Evolutionary conservation across 2,329 filamentous ascomycete genomes (phyloP).

Genomic region (Neonectria magnoliae): DNA sequence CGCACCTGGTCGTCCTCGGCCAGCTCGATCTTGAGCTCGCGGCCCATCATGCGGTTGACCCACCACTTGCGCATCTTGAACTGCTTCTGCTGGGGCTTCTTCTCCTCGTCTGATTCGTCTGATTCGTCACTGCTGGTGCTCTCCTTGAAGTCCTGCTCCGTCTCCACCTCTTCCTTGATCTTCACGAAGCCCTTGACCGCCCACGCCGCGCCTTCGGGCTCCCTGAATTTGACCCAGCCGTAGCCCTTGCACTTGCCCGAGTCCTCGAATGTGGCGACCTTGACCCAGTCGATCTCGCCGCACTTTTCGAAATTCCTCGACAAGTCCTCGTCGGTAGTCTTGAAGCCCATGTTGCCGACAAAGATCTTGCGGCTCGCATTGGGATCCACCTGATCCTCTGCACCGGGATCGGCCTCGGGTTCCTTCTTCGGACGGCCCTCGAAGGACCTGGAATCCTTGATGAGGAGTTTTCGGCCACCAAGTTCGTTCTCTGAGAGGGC

Average conservation of each 20-base stretch:
- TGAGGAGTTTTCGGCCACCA: constrained; percentile 81
- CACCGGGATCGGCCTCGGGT: constrained; percentile 46
- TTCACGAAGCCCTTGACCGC: constrained; percentile 82
- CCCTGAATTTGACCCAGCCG: constrained; percentile 92
- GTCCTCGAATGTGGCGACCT: constrained; percentile 95
- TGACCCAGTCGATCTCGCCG: constrained; percentile 82
- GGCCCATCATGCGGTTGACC: constrained; percentile 84
- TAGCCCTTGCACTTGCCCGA: constrained; percentile 98
- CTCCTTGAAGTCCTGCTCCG: constrained; percentile 68
- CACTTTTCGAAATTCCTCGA: constrained; percentile 85
- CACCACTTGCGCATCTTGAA: constrained; percentile 78
- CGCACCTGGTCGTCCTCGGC: constrained; percentile 89
- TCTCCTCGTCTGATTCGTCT: constrained; percentile 56
- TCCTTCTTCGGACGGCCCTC: constrained; percentile 85
- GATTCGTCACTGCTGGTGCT: constrained; percentile 43
- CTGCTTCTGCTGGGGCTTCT: constrained; percentile 56
- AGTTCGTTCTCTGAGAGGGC: constrained; percentile 87
- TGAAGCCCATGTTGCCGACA: constrained; percentile 88
- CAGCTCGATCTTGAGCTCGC: constrained; percentile 87
- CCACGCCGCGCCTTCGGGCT: constrained; percentile 75
- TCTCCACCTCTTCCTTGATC: constrained; percentile 72
- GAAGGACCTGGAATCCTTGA: constrained; percentile 92
- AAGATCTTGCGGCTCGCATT: constrained; percentile 86
- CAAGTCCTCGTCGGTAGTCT: constrained; percentile 82
- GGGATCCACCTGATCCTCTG: constrained; percentile 52